phyloP scores from a whole-genome alignment of 2,329 filamentous ascomycete species.

The Claviceps humidiphila region DNA sequence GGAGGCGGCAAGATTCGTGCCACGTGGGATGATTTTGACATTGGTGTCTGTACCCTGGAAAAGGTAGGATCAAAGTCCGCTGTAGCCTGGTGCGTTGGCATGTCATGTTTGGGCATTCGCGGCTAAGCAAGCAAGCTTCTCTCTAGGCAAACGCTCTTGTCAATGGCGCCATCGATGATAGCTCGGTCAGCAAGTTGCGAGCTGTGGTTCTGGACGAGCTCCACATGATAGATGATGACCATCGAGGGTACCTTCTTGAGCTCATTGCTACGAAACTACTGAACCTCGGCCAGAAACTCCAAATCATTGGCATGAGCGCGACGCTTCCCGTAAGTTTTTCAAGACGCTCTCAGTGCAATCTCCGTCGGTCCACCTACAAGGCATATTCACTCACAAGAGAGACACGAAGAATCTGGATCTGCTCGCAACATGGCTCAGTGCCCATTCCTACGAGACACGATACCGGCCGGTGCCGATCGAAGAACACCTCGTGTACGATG shows the following conservation, averaged over 20 bases:
- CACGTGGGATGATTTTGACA: slow-evolving; percentile 62
- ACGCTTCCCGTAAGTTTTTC: slow-evolving; percentile 49
- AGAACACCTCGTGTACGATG: slow-evolving; percentile 61
- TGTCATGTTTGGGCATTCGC: neutral
- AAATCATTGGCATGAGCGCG: slow-evolving; percentile 70
- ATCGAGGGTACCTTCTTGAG: slow-evolving; percentile 63
- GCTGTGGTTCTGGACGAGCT: slow-evolving; percentile 63
- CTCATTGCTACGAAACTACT: slow-evolving; percentile 61
- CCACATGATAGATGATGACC: slow-evolving; percentile 71
- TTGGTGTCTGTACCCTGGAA: slow-evolving; percentile 69
- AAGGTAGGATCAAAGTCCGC: slow-evolving; percentile 31
- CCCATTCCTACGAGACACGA: slow-evolving; percentile 57
- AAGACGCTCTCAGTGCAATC: neutral
- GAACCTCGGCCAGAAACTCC: slow-evolving; percentile 51
- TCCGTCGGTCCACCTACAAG: neutral
- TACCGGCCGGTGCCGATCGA: slow-evolving; percentile 66
- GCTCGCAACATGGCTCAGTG: slow-evolving; percentile 56
- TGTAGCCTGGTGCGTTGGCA: neutral
- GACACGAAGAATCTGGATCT: slow-evolving; percentile 49
- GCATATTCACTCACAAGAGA: neutral
- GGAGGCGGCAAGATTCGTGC: slow-evolving; percentile 55
- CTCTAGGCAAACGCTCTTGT: slow-evolving; percentile 58
- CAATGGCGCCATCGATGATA: slow-evolving; percentile 61
- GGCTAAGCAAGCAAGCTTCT: slow-evolving; percentile 3
- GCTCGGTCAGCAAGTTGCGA: slow-evolving; percentile 48